phyloP scores from a whole-genome alignment of 176 grass and related monocot species.

The Alloteropsis semialata region DNA sequence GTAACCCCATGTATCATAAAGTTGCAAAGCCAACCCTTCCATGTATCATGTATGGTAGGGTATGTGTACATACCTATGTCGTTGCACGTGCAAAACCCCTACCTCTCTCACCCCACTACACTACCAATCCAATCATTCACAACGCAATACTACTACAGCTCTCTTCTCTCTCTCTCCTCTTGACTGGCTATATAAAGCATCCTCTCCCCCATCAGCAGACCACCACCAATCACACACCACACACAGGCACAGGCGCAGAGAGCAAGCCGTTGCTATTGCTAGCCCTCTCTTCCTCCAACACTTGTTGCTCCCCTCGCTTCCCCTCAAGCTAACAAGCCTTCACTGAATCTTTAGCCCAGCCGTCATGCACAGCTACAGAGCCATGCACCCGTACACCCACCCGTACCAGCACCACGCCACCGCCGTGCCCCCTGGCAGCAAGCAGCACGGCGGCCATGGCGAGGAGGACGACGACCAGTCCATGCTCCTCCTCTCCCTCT shows the following conservation, averaged over 20 bases:
- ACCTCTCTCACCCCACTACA: background rate
- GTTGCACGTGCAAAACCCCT: conserved; percentile 38
- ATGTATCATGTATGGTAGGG: conserved; percentile 26
- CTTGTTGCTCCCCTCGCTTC: conserved; percentile 31
- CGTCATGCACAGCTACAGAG: conserved; percentile 56
- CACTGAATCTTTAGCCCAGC: conserved; percentile 3
- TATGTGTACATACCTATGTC: conserved; percentile 27
- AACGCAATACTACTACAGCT: background rate
- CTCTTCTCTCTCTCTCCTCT: background rate
- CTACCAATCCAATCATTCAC: conserved; percentile 53
- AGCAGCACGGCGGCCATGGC: conserved; percentile 10
- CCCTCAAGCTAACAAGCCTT: conserved; percentile 7
- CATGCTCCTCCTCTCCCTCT: conserved; percentile 84
- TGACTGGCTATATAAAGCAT: conserved; percentile 36
- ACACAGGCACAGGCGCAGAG: background rate
- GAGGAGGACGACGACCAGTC: conserved; percentile 56
- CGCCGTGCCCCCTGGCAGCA: conserved; percentile 9
- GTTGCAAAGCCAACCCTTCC: background rate
- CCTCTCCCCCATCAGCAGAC: conserved; percentile 5
- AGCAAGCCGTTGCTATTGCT: background rate
- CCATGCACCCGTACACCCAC: conserved; percentile 44
- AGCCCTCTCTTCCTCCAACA: conserved; percentile 35
- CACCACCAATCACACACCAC: conserved; percentile 24
- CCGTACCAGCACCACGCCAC: conserved; percentile 18
- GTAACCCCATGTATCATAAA: background rate